Base-by-base conservation (phyloP, 2,329 filamentous ascomycete species). In the Claviceps paspali region DNA sequence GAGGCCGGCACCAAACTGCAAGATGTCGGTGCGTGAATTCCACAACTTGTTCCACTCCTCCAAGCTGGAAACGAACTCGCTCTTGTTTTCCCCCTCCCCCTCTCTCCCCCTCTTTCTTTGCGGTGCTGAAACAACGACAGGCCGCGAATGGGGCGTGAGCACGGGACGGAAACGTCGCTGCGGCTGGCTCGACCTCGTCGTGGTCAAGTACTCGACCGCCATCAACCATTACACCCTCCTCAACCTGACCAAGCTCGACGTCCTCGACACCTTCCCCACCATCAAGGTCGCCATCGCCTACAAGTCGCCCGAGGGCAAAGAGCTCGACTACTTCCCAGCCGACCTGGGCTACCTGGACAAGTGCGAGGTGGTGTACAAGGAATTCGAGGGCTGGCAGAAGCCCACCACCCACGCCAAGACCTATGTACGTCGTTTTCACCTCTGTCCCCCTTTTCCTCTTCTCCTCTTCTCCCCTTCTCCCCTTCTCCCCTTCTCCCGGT, bases 361-460 rank as follows among this genome's bases (percentile, higher is more conserved):
- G 36, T 66, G 73, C 38, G 69, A 79, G 49, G 73, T 82, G 14
- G 65, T 73, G 27, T 85, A 85, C 58, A 65, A 75, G 48, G 79
- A 76, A 37, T 56, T 86, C 41, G 66, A 70, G 14, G 81, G 81
- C 33, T 86, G 80, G 81, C 67, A 80, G 50, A 65, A 63, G 50
- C 62, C 69, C 26, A 85, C 75, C 0, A 74, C 73, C 6, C 65
- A 68, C 33, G 62, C 65, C 36, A 74, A 67, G 54, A 67, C 60
- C 42, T 85, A 65, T 50, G 31, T 33, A 24, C 23, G 31, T n/a
- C n/a, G n/a, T n/a, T n/a, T n/a, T n/a, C n/a, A n/a, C n/a, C n/a
- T n/a, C n/a, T n/a, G n/a, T n/a, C n/a, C n/a, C n/a, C n/a, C n/a
- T n/a, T n/a, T n/a, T n/a, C n/a, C n/a, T n/a, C n/a, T n/a, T n/a